Base-by-base conservation (phyloP, 805 yeast genomes). In the Kazachstania bromeliacearum region DNA sequence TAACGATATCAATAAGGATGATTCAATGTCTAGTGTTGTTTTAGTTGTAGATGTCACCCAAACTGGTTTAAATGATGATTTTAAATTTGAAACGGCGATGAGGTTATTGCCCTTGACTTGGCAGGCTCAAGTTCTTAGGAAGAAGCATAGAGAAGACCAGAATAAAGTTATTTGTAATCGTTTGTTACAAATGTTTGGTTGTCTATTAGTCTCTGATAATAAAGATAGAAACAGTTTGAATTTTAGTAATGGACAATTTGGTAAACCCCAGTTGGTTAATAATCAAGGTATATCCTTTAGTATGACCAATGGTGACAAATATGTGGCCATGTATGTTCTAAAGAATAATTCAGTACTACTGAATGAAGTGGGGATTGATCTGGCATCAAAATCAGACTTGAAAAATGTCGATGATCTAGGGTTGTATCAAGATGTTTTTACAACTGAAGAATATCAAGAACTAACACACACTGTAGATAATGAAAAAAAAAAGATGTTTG, bases 271-370 rank as follows among this genome's bases (percentile, higher is more conserved):
- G 4, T 31, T 74, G 12, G 35, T 38, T 2, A 53, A 47, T 17
- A 9, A 27, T 9, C 36, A 38, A 1, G 31, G 39, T 3, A 43
- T 68, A 24, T 55, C 64, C 22, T 82, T 74, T 60, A 81, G 76
- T 50, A 59, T 76, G 47, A 71, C 83, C 5, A 75, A 76, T 44
- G 81, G 84, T 24, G 65, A 68, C 24, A 67, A 67, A 5, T 42
- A 67, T 5, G 63, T 76, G 2, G 58, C 73, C 14, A 53, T 80
- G 42, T 71, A 60, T 3, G 52, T 40, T 13, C 7, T 75, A 1
- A 35, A 45, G 6, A 29, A 45, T n/a, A 33, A 28, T 0, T 26
- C 39, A 1, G 36, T 39, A 0, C 24, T 12, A 1, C 18, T 10
- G 4, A 9, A 13, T 5, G 64, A 60, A 7, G 44, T 69, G 7